Conservation (phyloP, 2,329 filamentous ascomycete genomes). For the Aspergillus quadricinctus region DNA sequence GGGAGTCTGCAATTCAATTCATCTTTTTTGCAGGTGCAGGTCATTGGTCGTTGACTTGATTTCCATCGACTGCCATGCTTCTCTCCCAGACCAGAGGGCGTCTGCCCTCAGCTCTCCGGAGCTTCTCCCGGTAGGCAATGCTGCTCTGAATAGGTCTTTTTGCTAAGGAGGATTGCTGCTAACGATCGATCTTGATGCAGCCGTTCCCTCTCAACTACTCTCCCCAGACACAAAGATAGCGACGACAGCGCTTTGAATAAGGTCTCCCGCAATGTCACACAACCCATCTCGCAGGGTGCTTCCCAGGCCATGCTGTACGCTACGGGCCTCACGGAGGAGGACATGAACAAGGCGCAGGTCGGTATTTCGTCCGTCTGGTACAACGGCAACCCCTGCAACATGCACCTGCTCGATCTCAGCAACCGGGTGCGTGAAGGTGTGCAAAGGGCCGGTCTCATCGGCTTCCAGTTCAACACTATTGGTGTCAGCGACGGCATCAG, state of each 20-base stretch:
- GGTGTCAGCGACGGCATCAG: conserved; percentile 96
- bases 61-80: conserved; percentile 3
- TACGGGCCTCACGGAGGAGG: conserved; percentile 77
- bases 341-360: conserved; percentile 95
- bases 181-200: conserved; percentile 12
- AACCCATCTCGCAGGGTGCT: conserved; percentile 96
- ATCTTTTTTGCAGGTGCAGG: not conserved
- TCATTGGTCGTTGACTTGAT: not conserved
- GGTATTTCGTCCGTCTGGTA: conserved; percentile 99
- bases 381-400: conserved; percentile 97
- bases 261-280: conserved; percentile 79
- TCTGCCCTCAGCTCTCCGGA: conserved; percentile 23
- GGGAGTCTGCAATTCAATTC: not conserved
- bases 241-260: conserved; percentile 66
- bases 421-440: conserved; percentile 70
- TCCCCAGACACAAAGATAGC: conserved; percentile 41
- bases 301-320: conserved; percentile 99
- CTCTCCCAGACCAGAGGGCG: conserved; percentile 21
- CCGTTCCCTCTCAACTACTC: conserved; percentile 40
- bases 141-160: conserved; percentile 3
- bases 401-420: conserved; percentile 92
- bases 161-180: conserved; percentile 1
- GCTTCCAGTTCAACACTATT: conserved; percentile 98
- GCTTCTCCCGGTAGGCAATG: conserved; percentile 17
- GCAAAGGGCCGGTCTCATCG: conserved; percentile 71